Percentiles rank a stretch among this genome's conserved stretches.
phyloP scores from a whole-genome alignment of 169 alveolate species.

The Fabrea salina region DNA sequence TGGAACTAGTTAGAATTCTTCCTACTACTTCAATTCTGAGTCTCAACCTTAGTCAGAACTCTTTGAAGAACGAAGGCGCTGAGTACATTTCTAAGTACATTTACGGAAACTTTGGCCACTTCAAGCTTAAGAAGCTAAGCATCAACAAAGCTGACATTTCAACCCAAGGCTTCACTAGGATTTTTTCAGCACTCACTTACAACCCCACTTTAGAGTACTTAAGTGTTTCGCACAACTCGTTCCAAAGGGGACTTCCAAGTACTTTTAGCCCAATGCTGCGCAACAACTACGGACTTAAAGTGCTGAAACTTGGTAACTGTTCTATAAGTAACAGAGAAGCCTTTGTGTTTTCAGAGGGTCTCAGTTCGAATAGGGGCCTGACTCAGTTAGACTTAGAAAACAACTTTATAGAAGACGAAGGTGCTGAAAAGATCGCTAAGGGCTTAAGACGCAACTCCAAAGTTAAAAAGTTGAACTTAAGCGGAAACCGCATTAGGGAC shows the following conservation, averaged over 20 bases:
- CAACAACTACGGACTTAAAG: not conserved
- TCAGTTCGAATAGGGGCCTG: not conserved
- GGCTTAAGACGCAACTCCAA: conserved; percentile 1
- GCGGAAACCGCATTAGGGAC: conserved; percentile 1
- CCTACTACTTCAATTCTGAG: not conserved
- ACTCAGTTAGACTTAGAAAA: not conserved
- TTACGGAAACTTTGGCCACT: not conserved
- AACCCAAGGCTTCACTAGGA: not conserved
- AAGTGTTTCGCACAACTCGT: not conserved
- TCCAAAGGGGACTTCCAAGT: not conserved
- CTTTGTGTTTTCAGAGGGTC: not conserved
- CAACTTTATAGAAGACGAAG: conserved; percentile 2
- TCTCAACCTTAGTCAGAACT: not conserved
- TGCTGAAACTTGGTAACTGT: not conserved
- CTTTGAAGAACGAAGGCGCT: conserved; percentile 25
- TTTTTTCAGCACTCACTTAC: not conserved
- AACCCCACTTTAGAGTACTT: not conserved
- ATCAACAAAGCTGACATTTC: conserved; percentile 4
- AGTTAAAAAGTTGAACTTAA: conserved; percentile 1
- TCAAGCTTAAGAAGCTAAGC: not conserved
- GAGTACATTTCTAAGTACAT: not conserved
- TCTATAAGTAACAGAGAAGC: not conserved
- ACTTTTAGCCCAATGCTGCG: not conserved
- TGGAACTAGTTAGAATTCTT: not conserved
- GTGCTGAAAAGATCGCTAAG: not conserved